Evolutionary conservation across 495 filamentous ascomycete genomes (phyloP), one percentile per base, ranked within the genome.

Genomic region (Elaphomyces granulatus): DNA sequence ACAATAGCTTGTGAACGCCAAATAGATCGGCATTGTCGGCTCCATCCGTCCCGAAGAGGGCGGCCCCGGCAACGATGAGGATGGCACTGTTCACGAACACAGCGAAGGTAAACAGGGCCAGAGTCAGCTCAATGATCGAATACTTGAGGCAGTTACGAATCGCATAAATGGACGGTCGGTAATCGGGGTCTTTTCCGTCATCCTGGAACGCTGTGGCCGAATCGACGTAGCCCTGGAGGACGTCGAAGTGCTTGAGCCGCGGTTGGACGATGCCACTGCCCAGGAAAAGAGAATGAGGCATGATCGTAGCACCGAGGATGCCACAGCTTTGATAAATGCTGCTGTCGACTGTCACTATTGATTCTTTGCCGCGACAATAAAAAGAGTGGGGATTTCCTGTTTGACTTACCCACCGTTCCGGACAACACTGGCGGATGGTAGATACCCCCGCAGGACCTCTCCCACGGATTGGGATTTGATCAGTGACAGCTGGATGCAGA

Each of bases 1-100:
- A 74, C 0, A 94, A 75, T 1, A 94, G 64, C n/a, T 69, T 52
- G 55, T 94, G 77, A 46, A 94, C 90, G 15, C 73, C 75, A 54
- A 88, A 93, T 23, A 94, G 75, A 42, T 87, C 80, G 14, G 80
- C 83, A 41, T 70, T 59, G 21, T 66, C 58, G 2, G 77, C 75
- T 9, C 66, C 63, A 2, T 64, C 49, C 15, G 66, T 71, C 20
- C 58, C 53, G 47, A 75, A 85, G 0, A 94, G 75, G 1, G 80
- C 77, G 3, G 85, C 78, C 23, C 85, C 87, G 1, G 86, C 81
- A 15, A 87, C 81, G 53, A 94, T 90, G 34, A 94, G 75, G 50
- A 94, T 94, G 40, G 87, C 71, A 43, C 75, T 81, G 61, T 94
- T 94, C 50, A 94, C 84, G 46, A 94, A 94, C n/a, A 93, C 73